These are phyloP conservation scores for Physcomitrium patens DNA, from an alignment of 225 moss, liverwort and hornwort genomes.

Conservation along the genomic window DNA sequence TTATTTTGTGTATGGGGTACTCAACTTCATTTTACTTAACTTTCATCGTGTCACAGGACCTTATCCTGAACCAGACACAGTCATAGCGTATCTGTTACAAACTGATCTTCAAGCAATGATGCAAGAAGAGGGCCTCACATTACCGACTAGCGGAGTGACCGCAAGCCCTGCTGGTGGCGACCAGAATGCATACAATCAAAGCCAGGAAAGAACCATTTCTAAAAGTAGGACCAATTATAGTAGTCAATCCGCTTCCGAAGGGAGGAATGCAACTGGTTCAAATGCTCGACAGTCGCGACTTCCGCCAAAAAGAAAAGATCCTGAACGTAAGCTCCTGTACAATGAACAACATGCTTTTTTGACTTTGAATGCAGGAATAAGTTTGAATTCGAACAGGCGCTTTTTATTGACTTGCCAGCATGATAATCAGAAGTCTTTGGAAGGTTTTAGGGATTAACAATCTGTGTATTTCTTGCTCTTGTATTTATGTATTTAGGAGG, in stretches of 20 bases:
- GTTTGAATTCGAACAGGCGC: no score
- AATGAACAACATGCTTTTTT: background rate
- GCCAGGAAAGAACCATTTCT: conserved; percentile 47
- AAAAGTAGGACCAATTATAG: conserved; percentile 41
- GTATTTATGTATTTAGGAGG: conserved; percentile 32
- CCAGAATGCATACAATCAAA: conserved; percentile 22
- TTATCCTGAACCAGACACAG: conserved; percentile 68
- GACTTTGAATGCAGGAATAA: no score
- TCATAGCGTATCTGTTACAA: conserved; percentile 69
- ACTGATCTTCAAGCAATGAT: conserved; percentile 54
- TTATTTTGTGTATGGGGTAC: no score
- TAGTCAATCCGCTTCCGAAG: conserved; percentile 49
- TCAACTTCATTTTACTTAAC: background rate
- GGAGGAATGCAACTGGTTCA: conserved; percentile 39
- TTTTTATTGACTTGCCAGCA: no score
- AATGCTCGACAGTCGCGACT: conserved; percentile 53
- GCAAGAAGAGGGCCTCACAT: conserved; percentile 31
- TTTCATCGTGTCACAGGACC: conserved; percentile 51
- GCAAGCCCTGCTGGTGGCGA: conserved; percentile 45
- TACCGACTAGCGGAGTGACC: conserved; percentile 31
- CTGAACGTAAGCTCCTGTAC: conserved; percentile 52
- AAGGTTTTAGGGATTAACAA: background rate
- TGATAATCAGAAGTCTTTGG: background rate
- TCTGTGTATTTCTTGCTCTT: no score
- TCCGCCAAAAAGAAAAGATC: conserved; percentile 68